These are phyloP conservation scores for Phytopythium oedochilum DNA, from an alignment of 352 stramenopile genomes.

Conservation along the genomic window DNA sequence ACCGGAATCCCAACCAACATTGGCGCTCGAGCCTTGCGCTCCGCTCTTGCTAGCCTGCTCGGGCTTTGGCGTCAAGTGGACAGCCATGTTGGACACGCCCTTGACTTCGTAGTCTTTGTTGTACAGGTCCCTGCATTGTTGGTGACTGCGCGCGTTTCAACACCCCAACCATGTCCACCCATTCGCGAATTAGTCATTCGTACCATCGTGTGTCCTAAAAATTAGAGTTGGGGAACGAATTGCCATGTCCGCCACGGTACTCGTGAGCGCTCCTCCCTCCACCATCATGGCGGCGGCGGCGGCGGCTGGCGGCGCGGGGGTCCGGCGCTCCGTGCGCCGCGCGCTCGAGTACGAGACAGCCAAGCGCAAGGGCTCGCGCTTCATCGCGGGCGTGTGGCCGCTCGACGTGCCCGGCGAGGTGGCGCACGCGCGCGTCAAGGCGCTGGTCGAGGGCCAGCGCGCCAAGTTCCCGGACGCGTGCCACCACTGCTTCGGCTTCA, in stretches of 20 bases:
- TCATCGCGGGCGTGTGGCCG: constrained; percentile 66
- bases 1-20: too few species aligned
- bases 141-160: too few species aligned
- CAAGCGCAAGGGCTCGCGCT: constrained; percentile 81
- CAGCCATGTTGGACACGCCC: too few species aligned
- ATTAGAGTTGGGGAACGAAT: neutral
- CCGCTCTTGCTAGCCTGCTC: too few species aligned
- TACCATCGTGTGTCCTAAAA: neutral
- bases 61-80: too few species aligned
- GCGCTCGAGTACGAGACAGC: constrained; percentile 67
- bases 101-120: too few species aligned
- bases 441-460: constrained; percentile 38
- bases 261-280: too few species aligned
- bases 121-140: too few species aligned
- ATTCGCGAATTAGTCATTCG: neutral
- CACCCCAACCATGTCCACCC: too few species aligned
- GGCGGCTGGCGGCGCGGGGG: constrained; percentile 7
- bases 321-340: constrained; percentile 28
- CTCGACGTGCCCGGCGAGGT: constrained; percentile 16
- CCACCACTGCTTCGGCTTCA: constrained; percentile 77
- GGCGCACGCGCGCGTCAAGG: constrained; percentile 35
- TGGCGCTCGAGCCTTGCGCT: too few species aligned
- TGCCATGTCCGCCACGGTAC: neutral
- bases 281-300: neutral
- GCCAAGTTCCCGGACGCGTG: constrained; percentile 45